Evolutionary conservation across 805 yeast species (phyloP), one percentile per base, ranked within the genome.

Genomic region (Saturnispora kantuleensis): DNA sequence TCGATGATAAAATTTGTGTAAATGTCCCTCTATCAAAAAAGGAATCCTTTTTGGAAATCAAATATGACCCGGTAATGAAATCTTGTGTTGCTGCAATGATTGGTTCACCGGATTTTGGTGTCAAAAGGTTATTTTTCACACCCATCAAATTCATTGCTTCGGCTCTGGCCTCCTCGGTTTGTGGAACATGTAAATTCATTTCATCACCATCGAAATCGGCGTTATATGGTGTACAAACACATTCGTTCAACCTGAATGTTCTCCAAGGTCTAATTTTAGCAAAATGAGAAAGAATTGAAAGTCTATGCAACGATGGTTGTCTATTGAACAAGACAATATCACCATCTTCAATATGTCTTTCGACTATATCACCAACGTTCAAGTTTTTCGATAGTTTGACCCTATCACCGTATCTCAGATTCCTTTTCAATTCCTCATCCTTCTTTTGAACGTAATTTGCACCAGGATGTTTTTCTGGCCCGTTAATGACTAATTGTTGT

Each of bases 151-250:
- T 85, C 65, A 90, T 87, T n/a, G 98, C 98, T 64, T 93, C 99
- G 0, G 97, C 95, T 52, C 98, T 71, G 1, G 98, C 46, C 65
- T 93, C 99, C 52, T 89, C 96, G 8, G 96, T 84, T 64, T 93
- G 99, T 3, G 99, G 98, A 54, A 90, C 98, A 60, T 93, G 99
- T 69, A 93, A 82, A 68, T 93, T 93, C 99, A 93, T 93, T 69
- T 93, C 99, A 67, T 93, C 99, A 74, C 99, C 99, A 71, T 93
- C 99, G 72, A 93, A 93, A 82, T 93, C 99, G 38, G 99, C 99
- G 63, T 94, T 94, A 67, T 93, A 93, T 2, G 98, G 98, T 0
- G 98, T 93, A 69, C 98, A 93, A 9, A 93, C 99, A 81, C 98
- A 93, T 65, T 93, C 97, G 61, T 93, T 93, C 54, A 93, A 73